Evolutionary conservation across 345 rosid species (phyloP), one percentile per base, ranked within the genome.

Genomic region (Aquilaria malaccensis): DNA sequence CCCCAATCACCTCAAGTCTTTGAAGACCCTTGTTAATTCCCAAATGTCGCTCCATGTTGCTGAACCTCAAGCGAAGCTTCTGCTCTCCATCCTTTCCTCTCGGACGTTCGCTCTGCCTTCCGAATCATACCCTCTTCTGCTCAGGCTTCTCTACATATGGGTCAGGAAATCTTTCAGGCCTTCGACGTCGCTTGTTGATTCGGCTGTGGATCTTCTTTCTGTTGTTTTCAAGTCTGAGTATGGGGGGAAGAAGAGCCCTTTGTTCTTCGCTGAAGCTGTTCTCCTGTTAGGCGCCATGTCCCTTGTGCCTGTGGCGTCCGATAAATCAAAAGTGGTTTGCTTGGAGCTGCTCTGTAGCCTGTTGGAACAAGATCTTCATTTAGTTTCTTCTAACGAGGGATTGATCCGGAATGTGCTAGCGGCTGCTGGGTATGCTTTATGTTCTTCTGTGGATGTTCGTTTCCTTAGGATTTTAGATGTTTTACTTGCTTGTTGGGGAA

Each of bases 41-140:
- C 87, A 76, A 62, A 50, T 79, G 50, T 80, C 97, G 64, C 89
- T 90, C 60, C 85, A 94, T 60, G 95, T 90, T 45, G 97, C 96
- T 0, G 97, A 94, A 52, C 95, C 96, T 5, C 99, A 90, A 72
- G 95, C 96, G 58, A 94, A 83, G 79, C 91, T 94, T 63, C 81
- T 90, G 41, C 52, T 82, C 41, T 86, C 97, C 49, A 59, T 88
- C 69, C 72, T 90, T 33, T 83, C 85, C 13, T 77, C 85, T 30
- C 72, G 6, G 62, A 72, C 71, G 41, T 70, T 72, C 3, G 55
- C 69, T 61, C 79, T 83, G 69, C 81, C 80, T 52, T 59, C 60
- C 9, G 89, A 94, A 72, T 73, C 92, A n/a, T 71, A 72, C 65
- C 81, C 89, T 50, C 78, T 79, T 63, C 76, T 82, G 61, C 77